Evolutionary conservation across 257 asterid genomes (phyloP).

Genomic region (Solanum etuberosum): DNA sequence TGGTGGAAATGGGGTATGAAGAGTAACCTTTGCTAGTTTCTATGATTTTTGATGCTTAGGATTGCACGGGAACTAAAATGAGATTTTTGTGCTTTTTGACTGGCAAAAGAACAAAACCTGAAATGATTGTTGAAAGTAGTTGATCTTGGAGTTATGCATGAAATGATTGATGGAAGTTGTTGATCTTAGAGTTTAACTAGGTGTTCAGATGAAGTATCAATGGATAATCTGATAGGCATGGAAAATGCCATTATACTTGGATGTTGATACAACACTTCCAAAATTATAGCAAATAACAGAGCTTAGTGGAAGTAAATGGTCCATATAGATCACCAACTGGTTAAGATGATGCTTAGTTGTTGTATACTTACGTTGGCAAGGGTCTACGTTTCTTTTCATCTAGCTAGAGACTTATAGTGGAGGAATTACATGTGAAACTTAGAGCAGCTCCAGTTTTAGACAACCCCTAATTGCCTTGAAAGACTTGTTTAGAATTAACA

Average conservation of each 20-base stretch:
- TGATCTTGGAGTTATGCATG: not conserved
- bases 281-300: not conserved
- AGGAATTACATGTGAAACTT: not conserved
- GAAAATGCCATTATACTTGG: not conserved
- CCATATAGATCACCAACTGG: not conserved
- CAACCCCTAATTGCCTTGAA: not conserved
- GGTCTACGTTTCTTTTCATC: not conserved
- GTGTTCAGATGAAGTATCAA: not conserved
- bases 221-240: not conserved
- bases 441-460: not conserved
- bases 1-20: not conserved
- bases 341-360: not conserved
- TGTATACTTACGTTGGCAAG: not conserved
- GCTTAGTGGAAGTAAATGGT: not conserved
- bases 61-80: not conserved
- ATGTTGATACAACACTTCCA: not conserved
- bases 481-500: too few relatives aligned
- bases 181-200: not conserved
- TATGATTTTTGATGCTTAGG: not conserved
- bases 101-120: not conserved
- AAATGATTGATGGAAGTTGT: not conserved
- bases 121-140: not conserved
- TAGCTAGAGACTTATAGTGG: not conserved
- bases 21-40: not conserved
- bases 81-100: not conserved